Conservation (phyloP, 2,329 filamentous ascomycete genomes). For the Chaetomium olivaceum region DNA sequence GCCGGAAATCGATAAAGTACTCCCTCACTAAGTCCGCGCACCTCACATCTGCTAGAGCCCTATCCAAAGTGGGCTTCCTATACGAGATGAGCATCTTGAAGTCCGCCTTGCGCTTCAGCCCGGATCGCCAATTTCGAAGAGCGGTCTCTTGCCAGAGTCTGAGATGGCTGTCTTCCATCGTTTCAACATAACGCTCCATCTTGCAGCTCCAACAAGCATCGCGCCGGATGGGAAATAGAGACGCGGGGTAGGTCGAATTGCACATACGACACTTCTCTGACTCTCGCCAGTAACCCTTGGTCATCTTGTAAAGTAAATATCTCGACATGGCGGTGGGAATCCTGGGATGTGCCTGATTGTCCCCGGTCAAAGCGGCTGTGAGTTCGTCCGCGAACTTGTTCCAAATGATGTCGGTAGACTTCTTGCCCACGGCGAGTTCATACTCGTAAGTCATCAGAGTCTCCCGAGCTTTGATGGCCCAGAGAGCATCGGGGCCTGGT, state of each 20-base stretch:
- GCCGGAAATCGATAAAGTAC: slow-evolving; percentile 5
- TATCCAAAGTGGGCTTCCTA: background rate
- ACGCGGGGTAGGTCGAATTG: background rate
- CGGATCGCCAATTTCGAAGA: slow-evolving; percentile 1
- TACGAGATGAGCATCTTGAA: background rate
- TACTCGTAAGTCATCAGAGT: slow-evolving; percentile 18
- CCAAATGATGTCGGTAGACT: background rate
- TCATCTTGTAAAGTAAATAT: background rate
- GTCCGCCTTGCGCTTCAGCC: background rate
- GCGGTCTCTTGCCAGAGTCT: slow-evolving; percentile 18
- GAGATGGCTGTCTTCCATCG: slow-evolving; percentile 30
- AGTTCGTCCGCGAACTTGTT: slow-evolving; percentile 23
- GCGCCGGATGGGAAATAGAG: slow-evolving; percentile 15
- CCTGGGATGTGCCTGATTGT: slow-evolving; percentile 12
- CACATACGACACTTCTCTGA: slow-evolving; percentile 14
- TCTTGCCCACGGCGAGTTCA: background rate
- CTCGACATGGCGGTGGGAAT: background rate
- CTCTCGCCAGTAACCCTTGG: slow-evolving; percentile 9
- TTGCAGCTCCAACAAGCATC: slow-evolving; percentile 29
- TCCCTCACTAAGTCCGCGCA: background rate
- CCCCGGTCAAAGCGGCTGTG: slow-evolving; percentile 26
- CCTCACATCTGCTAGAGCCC: background rate
- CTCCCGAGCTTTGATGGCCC: slow-evolving; percentile 31
- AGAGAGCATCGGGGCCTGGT: slow-evolving; percentile 30
- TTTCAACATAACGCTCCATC: slow-evolving; percentile 18